These are phyloP conservation scores for Exophiala sp. DNA, from an alignment of 2,329 filamentous ascomycete genomes.

Conservation along the genomic window DNA sequence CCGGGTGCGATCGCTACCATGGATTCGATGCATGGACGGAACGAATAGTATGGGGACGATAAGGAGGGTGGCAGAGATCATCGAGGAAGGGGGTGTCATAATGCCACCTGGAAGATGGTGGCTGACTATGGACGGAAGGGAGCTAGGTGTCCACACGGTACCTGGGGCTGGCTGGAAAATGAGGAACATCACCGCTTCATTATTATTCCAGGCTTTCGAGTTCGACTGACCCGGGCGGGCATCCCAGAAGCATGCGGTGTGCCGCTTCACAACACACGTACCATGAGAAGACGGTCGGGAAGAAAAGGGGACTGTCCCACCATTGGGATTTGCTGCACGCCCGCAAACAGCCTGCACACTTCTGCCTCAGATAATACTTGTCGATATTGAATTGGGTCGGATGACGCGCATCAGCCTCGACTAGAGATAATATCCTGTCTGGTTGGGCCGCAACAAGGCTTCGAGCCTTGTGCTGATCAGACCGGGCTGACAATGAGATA, in stretches of 20 bases:
- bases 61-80: no score
- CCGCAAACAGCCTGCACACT: neutral
- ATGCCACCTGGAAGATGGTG: no score
- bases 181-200: no score
- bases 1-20: no score
- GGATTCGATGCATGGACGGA: no score
- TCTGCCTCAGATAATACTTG: neutral
- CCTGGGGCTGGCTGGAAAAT: no score
- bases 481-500: neutral
- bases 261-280: no score
- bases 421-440: neutral
- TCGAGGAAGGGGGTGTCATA: no score
- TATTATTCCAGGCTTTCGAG: neutral
- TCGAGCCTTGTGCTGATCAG: slow-evolving; percentile 7
- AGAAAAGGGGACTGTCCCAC: neutral
- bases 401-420: slow-evolving; percentile 11
- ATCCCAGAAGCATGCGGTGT: neutral
- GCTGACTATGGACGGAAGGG: no score
- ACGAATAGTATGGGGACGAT: no score
- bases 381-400: neutral
- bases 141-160: no score
- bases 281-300: no score
- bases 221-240: neutral
- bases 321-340: neutral
- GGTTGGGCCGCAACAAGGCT: slow-evolving; percentile 9